A percentile compares a stretch with the other conserved stretches of the same genome.
Conservation (phyloP, 1,139 yeast species). For the Pichia sp. region DNA sequence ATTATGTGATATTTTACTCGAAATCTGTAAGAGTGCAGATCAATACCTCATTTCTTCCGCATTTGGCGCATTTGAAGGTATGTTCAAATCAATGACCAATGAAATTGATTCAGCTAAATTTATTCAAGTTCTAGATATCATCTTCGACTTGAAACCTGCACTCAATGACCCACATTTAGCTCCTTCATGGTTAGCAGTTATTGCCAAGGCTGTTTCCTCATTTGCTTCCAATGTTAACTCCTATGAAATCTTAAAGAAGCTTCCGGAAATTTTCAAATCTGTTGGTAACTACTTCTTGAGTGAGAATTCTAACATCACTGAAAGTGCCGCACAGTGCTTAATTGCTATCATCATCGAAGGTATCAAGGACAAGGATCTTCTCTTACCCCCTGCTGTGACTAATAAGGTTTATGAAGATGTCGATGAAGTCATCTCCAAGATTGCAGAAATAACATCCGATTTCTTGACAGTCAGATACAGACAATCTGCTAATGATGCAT, state of each 20-base stretch:
- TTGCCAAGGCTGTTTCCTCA: constrained; percentile 77
- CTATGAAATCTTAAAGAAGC: constrained; percentile 43
- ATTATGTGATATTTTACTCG: constrained; percentile 69
- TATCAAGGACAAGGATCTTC: constrained; percentile 52
- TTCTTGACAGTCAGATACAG: constrained; percentile 70
- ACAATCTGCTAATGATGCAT: constrained; percentile 66
- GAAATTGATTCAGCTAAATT: constrained; percentile 59
- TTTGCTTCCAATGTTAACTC: constrained; percentile 55
- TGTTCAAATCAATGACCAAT: constrained; percentile 66
- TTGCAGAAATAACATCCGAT: constrained; percentile 47
- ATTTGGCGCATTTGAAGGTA: constrained; percentile 77
- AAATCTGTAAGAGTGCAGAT: constrained; percentile 74
- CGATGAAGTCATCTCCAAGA: constrained; percentile 42
- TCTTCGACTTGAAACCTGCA: constrained; percentile 77
- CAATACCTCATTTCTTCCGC: constrained; percentile 77
- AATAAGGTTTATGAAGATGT: constrained; percentile 45
- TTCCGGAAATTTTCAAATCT: constrained; percentile 51
- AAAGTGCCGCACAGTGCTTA: constrained; percentile 80
- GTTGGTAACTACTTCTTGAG: constrained; percentile 60
- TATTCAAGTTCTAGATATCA: constrained; percentile 55
- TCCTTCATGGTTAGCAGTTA: constrained; percentile 92
- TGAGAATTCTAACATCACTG: constrained; percentile 58
- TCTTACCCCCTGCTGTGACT: constrained; percentile 43
- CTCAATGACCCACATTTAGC: constrained; percentile 77
- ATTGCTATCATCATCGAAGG: constrained; percentile 66